Evolutionary conservation across 352 stramenopile genomes (phyloP).

Genomic region (Phytophthora lateralis): DNA sequence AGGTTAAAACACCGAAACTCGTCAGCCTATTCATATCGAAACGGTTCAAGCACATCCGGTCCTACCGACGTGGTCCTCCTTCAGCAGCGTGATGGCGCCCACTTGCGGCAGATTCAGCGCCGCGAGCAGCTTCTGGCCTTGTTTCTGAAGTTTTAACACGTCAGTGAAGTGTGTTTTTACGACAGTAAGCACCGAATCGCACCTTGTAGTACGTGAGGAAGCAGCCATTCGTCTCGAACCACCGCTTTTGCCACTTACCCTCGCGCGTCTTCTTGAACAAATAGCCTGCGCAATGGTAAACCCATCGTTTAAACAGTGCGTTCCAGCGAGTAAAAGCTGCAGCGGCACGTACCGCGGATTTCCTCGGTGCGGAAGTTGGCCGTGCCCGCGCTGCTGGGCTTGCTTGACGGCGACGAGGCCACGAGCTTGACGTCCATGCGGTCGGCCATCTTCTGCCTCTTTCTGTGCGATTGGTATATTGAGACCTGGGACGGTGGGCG

Average conservation of each 20-base stretch:
- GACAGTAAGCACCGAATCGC: conserved; percentile 9
- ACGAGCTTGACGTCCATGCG: conserved; percentile 50
- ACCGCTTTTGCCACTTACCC: conserved; percentile 97
- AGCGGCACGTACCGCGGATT: conserved; percentile 48
- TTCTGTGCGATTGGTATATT: conserved; percentile 26
- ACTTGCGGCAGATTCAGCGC: conserved; percentile 94
- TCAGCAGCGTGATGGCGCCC: conserved; percentile 76
- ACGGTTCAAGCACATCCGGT: background rate
- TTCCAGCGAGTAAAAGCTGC: background rate
- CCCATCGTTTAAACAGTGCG: conserved; percentile 7
- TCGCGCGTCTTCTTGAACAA: conserved; percentile 94
- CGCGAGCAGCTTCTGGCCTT: conserved; percentile 94
- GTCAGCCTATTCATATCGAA: conserved; percentile 12
- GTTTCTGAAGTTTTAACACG: conserved; percentile 55
- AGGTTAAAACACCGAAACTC: conserved; percentile 10
- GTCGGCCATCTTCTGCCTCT: conserved; percentile 36
- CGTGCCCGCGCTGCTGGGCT: conserved; percentile 53
- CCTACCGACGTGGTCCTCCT: conserved; percentile 71
- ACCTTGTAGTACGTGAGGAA: conserved; percentile 99
- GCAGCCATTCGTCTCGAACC: conserved; percentile 98
- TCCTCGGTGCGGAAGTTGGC: conserved; percentile 81
- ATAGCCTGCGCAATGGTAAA: conserved; percentile 64
- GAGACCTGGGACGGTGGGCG: conserved; percentile 10
- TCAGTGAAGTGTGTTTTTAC: background rate
- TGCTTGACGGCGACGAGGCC: conserved; percentile 45